A percentile compares a stretch with the other conserved stretches of the same genome.
These are phyloP conservation scores for Jacaranda mimosifolia DNA, from an alignment of 257 asterid genomes.

Conservation along the genomic window DNA sequence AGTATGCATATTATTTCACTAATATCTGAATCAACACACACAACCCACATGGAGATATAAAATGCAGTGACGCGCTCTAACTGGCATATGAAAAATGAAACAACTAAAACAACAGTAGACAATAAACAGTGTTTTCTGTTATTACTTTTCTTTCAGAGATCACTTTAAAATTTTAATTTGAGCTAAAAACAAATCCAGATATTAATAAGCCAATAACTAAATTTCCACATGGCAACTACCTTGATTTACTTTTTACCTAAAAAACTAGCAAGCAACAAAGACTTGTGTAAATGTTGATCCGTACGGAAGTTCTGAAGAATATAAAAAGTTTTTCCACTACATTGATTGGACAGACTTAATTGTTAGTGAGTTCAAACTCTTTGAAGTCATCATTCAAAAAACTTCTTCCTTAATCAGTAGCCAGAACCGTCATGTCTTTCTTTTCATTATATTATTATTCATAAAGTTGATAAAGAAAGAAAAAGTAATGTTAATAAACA, in stretches of 20 bases:
- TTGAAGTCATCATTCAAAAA: not conserved
- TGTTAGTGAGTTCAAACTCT: not conserved
- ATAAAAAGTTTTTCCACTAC: not conserved
- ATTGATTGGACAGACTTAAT: not conserved
- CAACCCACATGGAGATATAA: not conserved
- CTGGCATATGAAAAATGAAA: slow-evolving; percentile 12
- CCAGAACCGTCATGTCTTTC: not conserved
- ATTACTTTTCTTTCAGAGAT: slow-evolving; percentile 11
- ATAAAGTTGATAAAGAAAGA: not conserved
- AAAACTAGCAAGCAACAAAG: not conserved
- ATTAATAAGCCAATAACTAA: not conserved
- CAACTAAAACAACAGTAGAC: not conserved
- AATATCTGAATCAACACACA: slow-evolving; percentile 19
- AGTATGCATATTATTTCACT: not conserved
- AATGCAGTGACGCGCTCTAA: not conserved
- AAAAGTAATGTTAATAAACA: not conserved
- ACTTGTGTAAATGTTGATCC: not conserved
- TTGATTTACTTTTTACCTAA: slow-evolving; percentile 2
- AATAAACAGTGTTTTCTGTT: not conserved
- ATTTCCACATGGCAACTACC: not conserved
- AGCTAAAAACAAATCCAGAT: not conserved
- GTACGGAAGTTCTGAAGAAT: not conserved
- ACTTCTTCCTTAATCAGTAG: not conserved
- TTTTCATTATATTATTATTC: not conserved
- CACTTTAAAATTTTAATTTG: not conserved